phyloP scores from a whole-genome alignment of 2,329 filamentous ascomycete species.

The Botrytis porri region DNA sequence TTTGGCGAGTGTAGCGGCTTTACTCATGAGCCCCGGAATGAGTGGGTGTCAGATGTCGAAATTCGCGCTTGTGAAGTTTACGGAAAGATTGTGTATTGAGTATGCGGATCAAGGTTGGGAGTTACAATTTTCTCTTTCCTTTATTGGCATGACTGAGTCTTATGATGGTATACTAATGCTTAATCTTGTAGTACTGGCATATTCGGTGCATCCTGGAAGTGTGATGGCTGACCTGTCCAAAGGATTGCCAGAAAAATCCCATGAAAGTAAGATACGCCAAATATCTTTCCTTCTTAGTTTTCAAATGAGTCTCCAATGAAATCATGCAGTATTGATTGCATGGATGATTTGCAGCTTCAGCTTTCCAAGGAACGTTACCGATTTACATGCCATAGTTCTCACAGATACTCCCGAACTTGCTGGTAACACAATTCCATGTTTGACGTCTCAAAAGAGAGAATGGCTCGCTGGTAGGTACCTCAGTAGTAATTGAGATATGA shows the following conservation, averaged over 20 bases:
- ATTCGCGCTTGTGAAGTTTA: neutral
- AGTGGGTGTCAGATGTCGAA: neutral
- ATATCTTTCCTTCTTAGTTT: neutral
- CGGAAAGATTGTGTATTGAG: neutral
- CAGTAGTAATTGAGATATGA: neutral
- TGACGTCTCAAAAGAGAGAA: neutral
- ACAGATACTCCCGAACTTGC: neutral
- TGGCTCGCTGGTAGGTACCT: neutral
- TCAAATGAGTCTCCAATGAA: neutral
- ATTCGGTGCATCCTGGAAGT: neutral
- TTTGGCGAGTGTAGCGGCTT: neutral
- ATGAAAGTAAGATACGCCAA: neutral
- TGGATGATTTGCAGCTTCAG: neutral
- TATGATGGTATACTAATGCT: neutral
- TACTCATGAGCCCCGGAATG: neutral
- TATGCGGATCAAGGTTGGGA: neutral
- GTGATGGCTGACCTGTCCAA: neutral
- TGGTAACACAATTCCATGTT: neutral
- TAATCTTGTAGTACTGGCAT: neutral
- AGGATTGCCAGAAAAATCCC: accelerated
- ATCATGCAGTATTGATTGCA: neutral
- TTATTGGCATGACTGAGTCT: neutral
- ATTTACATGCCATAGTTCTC: neutral
- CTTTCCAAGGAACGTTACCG: neutral
- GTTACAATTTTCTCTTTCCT: neutral